A percentile compares a stretch with the other conserved stretches of the same genome.
These are phyloP conservation scores for Dillenia turbinata DNA, from an alignment of 164 flowering plant genomes.

Conservation along the genomic window DNA sequence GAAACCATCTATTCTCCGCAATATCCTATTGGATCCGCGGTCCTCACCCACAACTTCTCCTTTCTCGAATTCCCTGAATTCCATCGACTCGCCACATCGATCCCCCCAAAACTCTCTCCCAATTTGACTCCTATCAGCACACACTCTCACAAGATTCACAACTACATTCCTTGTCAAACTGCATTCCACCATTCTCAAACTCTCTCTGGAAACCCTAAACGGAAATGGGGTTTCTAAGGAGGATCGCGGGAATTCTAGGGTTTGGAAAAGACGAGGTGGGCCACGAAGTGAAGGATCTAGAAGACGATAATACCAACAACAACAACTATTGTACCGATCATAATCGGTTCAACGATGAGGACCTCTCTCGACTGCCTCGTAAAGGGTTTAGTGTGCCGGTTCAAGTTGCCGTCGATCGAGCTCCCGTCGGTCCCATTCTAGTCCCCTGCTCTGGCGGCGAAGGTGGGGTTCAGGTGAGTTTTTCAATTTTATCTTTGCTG, in stretches of 20 bases:
- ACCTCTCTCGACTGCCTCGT: slow-evolving; percentile 32
- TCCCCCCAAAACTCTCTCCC: no score
- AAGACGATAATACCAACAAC: slow-evolving; percentile 22
- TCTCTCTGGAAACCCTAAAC: neutral
- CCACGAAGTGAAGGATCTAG: slow-evolving; percentile 16
- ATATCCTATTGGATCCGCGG: no score
- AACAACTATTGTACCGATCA: slow-evolving; percentile 10
- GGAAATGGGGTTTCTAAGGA: slow-evolving; percentile 48
- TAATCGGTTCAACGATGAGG: slow-evolving; percentile 5
- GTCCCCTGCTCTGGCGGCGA: slow-evolving; percentile 43
- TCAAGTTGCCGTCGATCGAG: slow-evolving; percentile 60
- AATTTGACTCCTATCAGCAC: no score
- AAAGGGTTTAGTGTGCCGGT: slow-evolving; percentile 75
- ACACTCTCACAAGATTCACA: neutral
- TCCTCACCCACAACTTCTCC: no score
- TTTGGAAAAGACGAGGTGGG: slow-evolving; percentile 31
- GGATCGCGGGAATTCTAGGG: slow-evolving; percentile 61
- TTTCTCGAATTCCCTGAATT: no score
- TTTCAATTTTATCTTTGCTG: neutral
- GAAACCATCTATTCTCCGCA: no score
- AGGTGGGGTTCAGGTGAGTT: slow-evolving; percentile 77
- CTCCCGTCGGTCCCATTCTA: slow-evolving; percentile 47
- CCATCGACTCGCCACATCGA: no score
- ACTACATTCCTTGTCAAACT: neutral
- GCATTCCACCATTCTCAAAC: neutral